Base-by-base conservation (phyloP, 805 yeast species). In the Saccharomycopsis olivae region DNA sequence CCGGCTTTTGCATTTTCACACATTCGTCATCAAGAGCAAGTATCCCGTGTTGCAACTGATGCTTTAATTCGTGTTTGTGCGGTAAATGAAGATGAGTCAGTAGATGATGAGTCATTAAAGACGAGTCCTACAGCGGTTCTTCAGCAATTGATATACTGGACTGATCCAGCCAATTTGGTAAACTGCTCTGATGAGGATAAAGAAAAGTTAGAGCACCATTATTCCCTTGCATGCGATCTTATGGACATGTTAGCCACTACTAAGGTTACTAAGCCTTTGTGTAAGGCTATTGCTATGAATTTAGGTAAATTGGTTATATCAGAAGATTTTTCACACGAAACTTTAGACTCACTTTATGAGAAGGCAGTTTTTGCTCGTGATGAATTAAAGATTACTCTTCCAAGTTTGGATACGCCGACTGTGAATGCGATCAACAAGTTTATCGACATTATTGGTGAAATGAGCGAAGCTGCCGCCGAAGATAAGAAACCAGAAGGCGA, bases 1-100 rank as follows among this genome's bases (percentile, higher is more conserved):
- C 96, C 96, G 0, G 94, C 83, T 0, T 86, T 83, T 55, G 77
- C 92, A 29, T 81, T 75, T 53, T 81, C 94, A 25, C 87, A 78
- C 51, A 62, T 66, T 0, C 61, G 61, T 14, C 94, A 87, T 54
- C 96, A 85, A 55, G 69, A 66, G 36, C 65, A 77, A 44, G 59
- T 87, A 52, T 68, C 77, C 5, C 59, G 72, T 24, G 68, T 82
- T 20, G 76, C 80, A 23, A 73, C 78, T 3, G 89, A 81, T 57
- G 73, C 83, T 2, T 58, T 83, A 29, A 61, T 64, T 40, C 64
- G 92, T 50, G 56, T 82, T 44, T 60, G 60, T 18, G 54, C 51
- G 11, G 52, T 41, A 15, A 55, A 53, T 6, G 56, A 54, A 14
- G 47, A 56, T 2, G 42, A 60, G 2, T 39, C 45, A 21, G 50